phyloP scores from a whole-genome alignment of 495 filamentous ascomycete species.

The Daldinia childiae region DNA sequence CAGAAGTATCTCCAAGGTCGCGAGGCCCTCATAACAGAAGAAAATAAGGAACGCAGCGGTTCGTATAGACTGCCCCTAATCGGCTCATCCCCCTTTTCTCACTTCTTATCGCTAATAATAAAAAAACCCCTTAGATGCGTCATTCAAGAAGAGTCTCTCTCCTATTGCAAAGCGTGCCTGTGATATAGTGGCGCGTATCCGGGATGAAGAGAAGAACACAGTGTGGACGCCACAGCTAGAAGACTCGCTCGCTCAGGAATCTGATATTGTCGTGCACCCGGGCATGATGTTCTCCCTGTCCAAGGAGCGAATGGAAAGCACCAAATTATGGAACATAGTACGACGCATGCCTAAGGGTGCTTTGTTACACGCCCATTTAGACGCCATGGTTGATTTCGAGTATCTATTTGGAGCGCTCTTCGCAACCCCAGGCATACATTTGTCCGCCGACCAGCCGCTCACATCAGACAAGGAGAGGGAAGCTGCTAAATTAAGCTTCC shows the following conservation, averaged over 20 bases:
- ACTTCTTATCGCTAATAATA: constrained; percentile 9
- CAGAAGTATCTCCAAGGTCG: constrained; percentile 80
- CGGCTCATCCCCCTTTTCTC: neutral
- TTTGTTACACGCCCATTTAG: constrained; percentile 86
- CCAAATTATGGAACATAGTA: constrained; percentile 86
- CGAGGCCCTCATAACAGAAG: constrained; percentile 78
- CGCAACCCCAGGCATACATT: constrained; percentile 76
- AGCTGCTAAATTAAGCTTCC: constrained; percentile 63
- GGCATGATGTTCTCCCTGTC: constrained; percentile 90
- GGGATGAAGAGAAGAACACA: constrained; percentile 74
- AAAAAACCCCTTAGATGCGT: constrained; percentile 60
- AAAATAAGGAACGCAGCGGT: constrained; percentile 86
- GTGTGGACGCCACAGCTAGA: constrained; percentile 78
- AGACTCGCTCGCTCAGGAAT: constrained; percentile 64
- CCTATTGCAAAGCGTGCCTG: constrained; percentile 78
- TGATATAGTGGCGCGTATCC: constrained; percentile 79
- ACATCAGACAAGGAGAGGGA: constrained; percentile 56
- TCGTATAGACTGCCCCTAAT: constrained; percentile 37
- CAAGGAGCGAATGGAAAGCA: constrained; percentile 80
- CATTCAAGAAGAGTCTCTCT: constrained; percentile 74
- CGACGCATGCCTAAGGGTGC: constrained; percentile 89
- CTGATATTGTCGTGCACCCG: constrained; percentile 70
- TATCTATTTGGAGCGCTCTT: constrained; percentile 77
- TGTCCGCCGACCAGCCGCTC: constrained; percentile 66
- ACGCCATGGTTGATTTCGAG: constrained; percentile 89